phyloP scores from a whole-genome alignment of 495 filamentous ascomycete genomes.

The Neurospora sp. region DNA sequence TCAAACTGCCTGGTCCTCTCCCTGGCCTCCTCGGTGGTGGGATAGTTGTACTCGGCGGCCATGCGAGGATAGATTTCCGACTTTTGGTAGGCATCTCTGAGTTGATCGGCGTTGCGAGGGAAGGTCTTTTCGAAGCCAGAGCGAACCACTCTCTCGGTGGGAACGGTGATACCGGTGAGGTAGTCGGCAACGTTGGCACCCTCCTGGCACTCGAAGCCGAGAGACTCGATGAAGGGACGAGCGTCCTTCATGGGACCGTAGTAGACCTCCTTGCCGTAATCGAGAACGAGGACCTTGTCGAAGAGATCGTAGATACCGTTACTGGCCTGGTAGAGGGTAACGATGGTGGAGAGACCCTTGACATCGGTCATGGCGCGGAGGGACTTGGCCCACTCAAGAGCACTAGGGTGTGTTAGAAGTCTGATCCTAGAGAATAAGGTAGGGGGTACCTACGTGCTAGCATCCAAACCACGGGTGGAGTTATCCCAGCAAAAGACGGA shows the following conservation, averaged over 20 bases:
- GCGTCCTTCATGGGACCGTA: slow-evolving; percentile 46
- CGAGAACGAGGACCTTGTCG: slow-evolving; percentile 52
- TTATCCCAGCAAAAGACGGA: slow-evolving; percentile 43
- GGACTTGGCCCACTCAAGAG: slow-evolving; percentile 37
- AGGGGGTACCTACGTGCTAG: slow-evolving; percentile 14
- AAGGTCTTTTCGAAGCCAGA: slow-evolving; percentile 29
- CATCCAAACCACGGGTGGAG: slow-evolving; percentile 41
- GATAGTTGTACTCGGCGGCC: slow-evolving; percentile 42
- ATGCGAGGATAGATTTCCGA: slow-evolving; percentile 27
- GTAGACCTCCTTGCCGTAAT: slow-evolving; percentile 54
- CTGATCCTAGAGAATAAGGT: no score
- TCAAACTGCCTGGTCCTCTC: slow-evolving; percentile 40
- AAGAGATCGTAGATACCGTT: slow-evolving; percentile 57
- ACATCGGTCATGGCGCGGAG: slow-evolving; percentile 46
- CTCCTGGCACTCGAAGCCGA: slow-evolving; percentile 41
- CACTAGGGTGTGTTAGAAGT: slow-evolving; percentile 19
- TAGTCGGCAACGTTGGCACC: slow-evolving; percentile 52
- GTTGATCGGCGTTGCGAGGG: slow-evolving; percentile 35
- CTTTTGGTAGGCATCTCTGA: slow-evolving; percentile 31
- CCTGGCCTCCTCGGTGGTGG: slow-evolving; percentile 31
- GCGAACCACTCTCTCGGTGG: slow-evolving; percentile 14
- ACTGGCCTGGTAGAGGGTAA: slow-evolving; percentile 65
- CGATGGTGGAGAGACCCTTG: slow-evolving; percentile 43
- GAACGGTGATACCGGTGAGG: slow-evolving; percentile 35
- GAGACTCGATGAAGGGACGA: slow-evolving; percentile 42